A percentile compares a stretch with the other conserved stretches of the same genome.
phyloP scores from a whole-genome alignment of 352 stramenopile species.

The Pilasporangium apinafurcum region DNA sequence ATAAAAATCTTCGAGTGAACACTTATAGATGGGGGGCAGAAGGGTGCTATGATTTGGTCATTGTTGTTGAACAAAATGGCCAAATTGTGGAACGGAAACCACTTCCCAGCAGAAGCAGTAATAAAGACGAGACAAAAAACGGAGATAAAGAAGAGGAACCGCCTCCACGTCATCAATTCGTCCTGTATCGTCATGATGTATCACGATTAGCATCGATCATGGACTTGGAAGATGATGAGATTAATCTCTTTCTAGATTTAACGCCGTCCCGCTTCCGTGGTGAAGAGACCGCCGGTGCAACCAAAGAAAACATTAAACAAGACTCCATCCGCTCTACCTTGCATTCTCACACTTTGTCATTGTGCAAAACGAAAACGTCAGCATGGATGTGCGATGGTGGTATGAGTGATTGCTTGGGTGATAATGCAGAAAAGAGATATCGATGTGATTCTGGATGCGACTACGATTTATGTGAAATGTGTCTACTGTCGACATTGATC shows the following conservation, averaged over 20 bases:
- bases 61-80: slow-evolving; percentile 54
- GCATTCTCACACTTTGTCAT: slow-evolving; percentile 42
- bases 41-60: slow-evolving; percentile 67
- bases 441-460: slow-evolving; percentile 62
- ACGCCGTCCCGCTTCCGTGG: slow-evolving; percentile 8
- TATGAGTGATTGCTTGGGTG: slow-evolving; percentile 40
- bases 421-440: slow-evolving; percentile 49
- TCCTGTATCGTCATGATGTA: slow-evolving; percentile 55
- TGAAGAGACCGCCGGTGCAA: neutral
- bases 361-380: slow-evolving; percentile 46
- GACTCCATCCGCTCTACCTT: slow-evolving; percentile 27
- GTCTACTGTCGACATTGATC: slow-evolving; percentile 33
- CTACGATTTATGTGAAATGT: slow-evolving; percentile 70
- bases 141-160: slow-evolving; percentile 7
- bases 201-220: slow-evolving; percentile 34
- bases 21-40: slow-evolving; percentile 79
- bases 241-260: slow-evolving; percentile 51
- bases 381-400: slow-evolving; percentile 76
- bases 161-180: slow-evolving; percentile 47
- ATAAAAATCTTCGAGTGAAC: slow-evolving; percentile 80
- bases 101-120: slow-evolving; percentile 23
- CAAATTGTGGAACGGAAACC: slow-evolving; percentile 37
- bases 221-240: slow-evolving; percentile 41
- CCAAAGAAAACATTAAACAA: slow-evolving; percentile 5
- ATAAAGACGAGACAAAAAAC: slow-evolving; percentile 8